Conservation (phyloP, 805 yeast genomes). For the Candida sithepensis region DNA sequence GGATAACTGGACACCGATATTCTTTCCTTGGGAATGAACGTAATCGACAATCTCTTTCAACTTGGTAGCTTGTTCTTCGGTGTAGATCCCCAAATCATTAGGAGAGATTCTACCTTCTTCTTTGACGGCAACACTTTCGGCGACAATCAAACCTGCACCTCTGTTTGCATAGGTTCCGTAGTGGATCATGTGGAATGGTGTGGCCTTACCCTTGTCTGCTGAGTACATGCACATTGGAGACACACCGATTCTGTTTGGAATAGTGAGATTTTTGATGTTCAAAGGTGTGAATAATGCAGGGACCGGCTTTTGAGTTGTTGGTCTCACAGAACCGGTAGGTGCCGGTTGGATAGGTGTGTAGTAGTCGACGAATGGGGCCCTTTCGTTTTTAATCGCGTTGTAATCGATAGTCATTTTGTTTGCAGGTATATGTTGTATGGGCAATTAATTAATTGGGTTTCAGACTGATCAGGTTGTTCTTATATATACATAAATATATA, state of each 20-base stretch:
- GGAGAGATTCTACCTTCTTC: conserved; percentile 21
- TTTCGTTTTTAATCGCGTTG: conserved; percentile 1
- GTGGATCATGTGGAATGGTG: conserved; percentile 46
- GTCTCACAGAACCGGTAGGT: conserved; percentile 32
- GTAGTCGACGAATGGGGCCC: conserved; percentile 17
- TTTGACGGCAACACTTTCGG: conserved; percentile 36
- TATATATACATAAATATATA: no score
- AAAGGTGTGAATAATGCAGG: conserved; percentile 45
- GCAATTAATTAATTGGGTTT: no score
- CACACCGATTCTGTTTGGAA: conserved; percentile 52
- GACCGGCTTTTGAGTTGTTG: conserved; percentile 12
- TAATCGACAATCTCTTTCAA: conserved; percentile 40
- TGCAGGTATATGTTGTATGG: no score
- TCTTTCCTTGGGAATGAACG: conserved; percentile 41
- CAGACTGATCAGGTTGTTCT: no score
- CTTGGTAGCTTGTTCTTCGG: conserved; percentile 43
- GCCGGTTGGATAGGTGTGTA: conserved; percentile 32
- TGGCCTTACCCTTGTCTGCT: conserved; percentile 38
- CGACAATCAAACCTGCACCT: conserved; percentile 47
- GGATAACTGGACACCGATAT: conserved; percentile 50
- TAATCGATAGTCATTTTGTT: conserved; percentile 4
- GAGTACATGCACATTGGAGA: conserved; percentile 57
- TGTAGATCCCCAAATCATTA: conserved; percentile 43
- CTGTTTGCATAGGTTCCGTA: conserved; percentile 44
- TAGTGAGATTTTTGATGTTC: conserved; percentile 34